Conservation (phyloP, 345 rosid species). For the Brassica napus region Da-Ae NC_063449.1:39110501-39111000, state of each 20-base stretch:
- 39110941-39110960: background rate
- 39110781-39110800: background rate
- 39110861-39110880: background rate
- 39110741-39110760: background rate
- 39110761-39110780: background rate
- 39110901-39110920: background rate
- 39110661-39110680: background rate
- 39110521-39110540: too few species aligned
- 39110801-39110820: background rate
- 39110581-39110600: background rate
- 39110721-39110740: background rate
- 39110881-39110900: background rate
- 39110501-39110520: too few species aligned
- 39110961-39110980: background rate
- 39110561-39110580: background rate
- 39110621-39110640: background rate
- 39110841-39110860: background rate
- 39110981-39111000: background rate
- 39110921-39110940: background rate
- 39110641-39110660: background rate
- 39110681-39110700: too few species aligned
- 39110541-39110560: background rate
- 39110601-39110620: background rate
- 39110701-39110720: too few species aligned
- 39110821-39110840: background rate